Conservation (phyloP, 1,139 yeast species). For the Suhomyces bribrorum region DNA sequence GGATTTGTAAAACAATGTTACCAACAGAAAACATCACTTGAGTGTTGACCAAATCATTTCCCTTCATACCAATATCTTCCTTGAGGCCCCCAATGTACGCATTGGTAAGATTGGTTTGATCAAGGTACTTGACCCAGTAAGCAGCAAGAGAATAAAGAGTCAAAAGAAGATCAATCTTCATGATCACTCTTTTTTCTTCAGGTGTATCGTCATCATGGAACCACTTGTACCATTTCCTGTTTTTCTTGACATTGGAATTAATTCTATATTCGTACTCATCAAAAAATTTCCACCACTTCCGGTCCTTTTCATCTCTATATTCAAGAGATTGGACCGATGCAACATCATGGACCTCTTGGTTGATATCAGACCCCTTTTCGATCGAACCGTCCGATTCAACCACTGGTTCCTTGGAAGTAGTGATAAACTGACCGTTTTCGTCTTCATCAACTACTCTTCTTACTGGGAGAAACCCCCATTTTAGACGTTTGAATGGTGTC, state of each 20-base stretch:
- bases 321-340: conserved; percentile 26
- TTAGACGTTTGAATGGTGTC: conserved; percentile 32
- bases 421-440: conserved; percentile 9
- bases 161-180: conserved; percentile 62
- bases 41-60: conserved; percentile 66
- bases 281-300: conserved; percentile 65
- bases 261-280: conserved; percentile 63
- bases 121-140: conserved; percentile 72
- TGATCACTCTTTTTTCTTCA: conserved; percentile 54
- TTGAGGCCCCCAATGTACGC: conserved; percentile 72
- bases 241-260: conserved; percentile 32
- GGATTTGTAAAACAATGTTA: conserved; percentile 56
- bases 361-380: conserved; percentile 5
- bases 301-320: conserved; percentile 61
- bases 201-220: conserved; percentile 58
- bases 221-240: conserved; percentile 65
- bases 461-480: conserved; percentile 52
- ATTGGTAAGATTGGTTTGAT: conserved; percentile 58
- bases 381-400: conserved; percentile 12
- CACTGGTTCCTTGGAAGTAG: conserved; percentile 9
- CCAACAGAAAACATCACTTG: conserved; percentile 62
- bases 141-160: conserved; percentile 62
- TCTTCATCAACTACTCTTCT: conserved; percentile 48
- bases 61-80: conserved; percentile 58
- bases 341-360: conserved; percentile 3